A percentile compares a stretch with the other conserved stretches of the same genome.
Evolutionary conservation across 1,139 yeast species (phyloP).

Genomic region (Suhomyces bolitotheri): DNA sequence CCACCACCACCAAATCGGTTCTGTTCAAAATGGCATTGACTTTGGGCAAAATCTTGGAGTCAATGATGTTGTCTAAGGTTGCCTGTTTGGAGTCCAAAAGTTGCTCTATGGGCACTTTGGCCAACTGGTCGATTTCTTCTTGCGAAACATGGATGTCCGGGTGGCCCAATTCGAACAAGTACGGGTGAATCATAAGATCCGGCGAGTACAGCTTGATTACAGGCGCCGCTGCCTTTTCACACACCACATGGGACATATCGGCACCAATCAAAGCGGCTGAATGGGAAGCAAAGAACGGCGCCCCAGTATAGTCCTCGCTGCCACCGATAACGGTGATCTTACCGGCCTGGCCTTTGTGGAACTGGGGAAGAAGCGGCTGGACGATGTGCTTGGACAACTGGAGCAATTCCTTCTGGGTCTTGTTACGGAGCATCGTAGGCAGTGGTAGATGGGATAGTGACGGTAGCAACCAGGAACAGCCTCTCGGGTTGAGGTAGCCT

Average conservation of each 20-base stretch:
- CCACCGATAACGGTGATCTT: slow-evolving; percentile 89
- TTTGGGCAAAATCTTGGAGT: slow-evolving; percentile 52
- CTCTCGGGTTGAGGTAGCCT: too few species aligned
- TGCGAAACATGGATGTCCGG: slow-evolving; percentile 16
- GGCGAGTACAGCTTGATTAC: slow-evolving; percentile 89
- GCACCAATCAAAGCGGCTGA: slow-evolving; percentile 85
- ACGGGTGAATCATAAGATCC: slow-evolving; percentile 95
- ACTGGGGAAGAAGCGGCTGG: slow-evolving; percentile 72
- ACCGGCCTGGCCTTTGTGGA: slow-evolving; percentile 94
- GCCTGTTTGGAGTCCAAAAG: slow-evolving; percentile 14
- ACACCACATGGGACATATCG: slow-evolving; percentile 83
- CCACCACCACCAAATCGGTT: slow-evolving; percentile 80
- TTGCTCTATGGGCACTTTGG: slow-evolving; percentile 22
- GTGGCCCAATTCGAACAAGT: slow-evolving; percentile 44
- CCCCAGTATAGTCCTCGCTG: slow-evolving; percentile 93
- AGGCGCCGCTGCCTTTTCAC: slow-evolving; percentile 75
- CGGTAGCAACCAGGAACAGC: neutral
- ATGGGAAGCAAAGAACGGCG: slow-evolving; percentile 87
- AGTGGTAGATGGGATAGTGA: neutral
- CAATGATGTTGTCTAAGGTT: slow-evolving; percentile 33
- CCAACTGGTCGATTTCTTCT: slow-evolving; percentile 20
- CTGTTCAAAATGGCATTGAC: slow-evolving; percentile 56
- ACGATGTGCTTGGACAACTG: slow-evolving; percentile 53
- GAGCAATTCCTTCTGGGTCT: slow-evolving; percentile 49
- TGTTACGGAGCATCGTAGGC: slow-evolving; percentile 21